A percentile compares a stretch with the other conserved stretches of the same genome.
These are phyloP conservation scores for Beauveria sp. DNA, from an alignment of 2,329 filamentous ascomycete species.

Conservation along the genomic window DNA sequence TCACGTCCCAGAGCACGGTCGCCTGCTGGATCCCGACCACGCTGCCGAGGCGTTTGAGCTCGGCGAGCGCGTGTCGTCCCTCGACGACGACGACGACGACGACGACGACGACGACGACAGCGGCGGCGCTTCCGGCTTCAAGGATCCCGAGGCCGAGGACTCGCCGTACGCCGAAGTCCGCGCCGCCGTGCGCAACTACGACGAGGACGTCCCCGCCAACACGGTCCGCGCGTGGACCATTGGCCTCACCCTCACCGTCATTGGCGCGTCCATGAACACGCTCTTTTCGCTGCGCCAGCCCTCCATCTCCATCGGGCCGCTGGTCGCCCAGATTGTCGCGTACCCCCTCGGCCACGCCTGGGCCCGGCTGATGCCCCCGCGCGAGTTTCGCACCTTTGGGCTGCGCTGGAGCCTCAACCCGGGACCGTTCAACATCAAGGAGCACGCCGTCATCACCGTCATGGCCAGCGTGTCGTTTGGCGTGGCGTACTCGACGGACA, in stretches of 20 bases:
- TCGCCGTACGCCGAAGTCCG: conserved; percentile 61
- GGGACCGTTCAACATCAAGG: conserved; percentile 63
- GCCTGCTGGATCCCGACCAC: conserved; percentile 47
- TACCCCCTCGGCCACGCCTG: conserved; percentile 57
- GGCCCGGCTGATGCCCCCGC: conserved; percentile 47
- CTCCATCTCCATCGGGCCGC: conserved; percentile 51
- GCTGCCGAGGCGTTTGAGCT: conserved; percentile 19
- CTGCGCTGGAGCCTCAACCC: conserved; percentile 53
- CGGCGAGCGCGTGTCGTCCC: conserved; percentile 1
- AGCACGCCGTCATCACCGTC: conserved; percentile 60
- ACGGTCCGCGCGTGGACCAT: conserved; percentile 60
- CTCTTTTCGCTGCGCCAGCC: conserved; percentile 56
- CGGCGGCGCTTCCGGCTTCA: conserved; percentile 21
- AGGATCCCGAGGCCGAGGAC: conserved; percentile 42
- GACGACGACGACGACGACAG: conserved; percentile 18
- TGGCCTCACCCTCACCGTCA: conserved; percentile 46
- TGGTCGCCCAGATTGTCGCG: conserved; percentile 57
- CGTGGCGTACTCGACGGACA: conserved; percentile 66
- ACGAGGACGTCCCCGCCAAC: conserved; percentile 58
- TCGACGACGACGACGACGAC: conserved; percentile 20
- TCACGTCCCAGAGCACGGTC: conserved; percentile 46
- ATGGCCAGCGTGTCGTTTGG: conserved; percentile 67
- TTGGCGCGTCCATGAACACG: conserved; percentile 55
- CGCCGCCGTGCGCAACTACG: conserved; percentile 56
- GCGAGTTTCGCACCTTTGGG: conserved; percentile 45